Evolutionary conservation across 768 basidiomycete species (phyloP).

Genomic region (Pisolithus tinctorius): DNA sequence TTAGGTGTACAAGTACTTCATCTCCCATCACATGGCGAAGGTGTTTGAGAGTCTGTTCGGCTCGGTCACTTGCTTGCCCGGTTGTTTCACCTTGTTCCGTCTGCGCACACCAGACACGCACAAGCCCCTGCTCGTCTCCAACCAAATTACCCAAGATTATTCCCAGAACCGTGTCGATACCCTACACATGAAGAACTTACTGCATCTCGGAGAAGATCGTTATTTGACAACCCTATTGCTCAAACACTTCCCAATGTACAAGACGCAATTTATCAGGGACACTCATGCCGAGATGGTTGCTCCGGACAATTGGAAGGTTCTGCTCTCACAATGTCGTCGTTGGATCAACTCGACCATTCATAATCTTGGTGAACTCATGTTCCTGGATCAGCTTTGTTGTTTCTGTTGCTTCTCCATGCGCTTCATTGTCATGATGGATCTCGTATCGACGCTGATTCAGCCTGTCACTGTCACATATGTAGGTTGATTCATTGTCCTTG

Average conservation of each 20-base stretch:
- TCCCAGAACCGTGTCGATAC: conserved; percentile 96
- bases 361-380: conserved; percentile 89
- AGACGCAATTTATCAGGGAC: conserved; percentile 93
- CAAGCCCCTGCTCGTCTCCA: conserved; percentile 90
- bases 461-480: conserved; percentile 91
- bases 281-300: conserved; percentile 94
- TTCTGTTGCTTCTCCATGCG: conserved; percentile 99
- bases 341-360: conserved; percentile 99
- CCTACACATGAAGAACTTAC: conserved; percentile 95
- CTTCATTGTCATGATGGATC: conserved; percentile 95
- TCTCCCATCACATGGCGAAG: conserved; percentile 98
- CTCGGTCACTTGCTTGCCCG: conserved; percentile 96
- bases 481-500: conserved; percentile 26
- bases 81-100: conserved; percentile 98
- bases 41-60: conserved; percentile 96
- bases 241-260: conserved; percentile 91
- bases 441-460: conserved; percentile 79
- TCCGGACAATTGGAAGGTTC: conserved; percentile 90
- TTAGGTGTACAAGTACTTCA: conserved; percentile 97
- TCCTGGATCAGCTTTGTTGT: conserved; percentile 86
- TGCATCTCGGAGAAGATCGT: conserved; percentile 98
- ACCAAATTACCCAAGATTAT: conserved; percentile 86
- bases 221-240: conserved; percentile 93
- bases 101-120: conserved; percentile 91
- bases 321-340: conserved; percentile 93